phyloP scores from a whole-genome alignment of 2,329 filamentous ascomycete species.

The Rhinocladiella mackenziei region DNA sequence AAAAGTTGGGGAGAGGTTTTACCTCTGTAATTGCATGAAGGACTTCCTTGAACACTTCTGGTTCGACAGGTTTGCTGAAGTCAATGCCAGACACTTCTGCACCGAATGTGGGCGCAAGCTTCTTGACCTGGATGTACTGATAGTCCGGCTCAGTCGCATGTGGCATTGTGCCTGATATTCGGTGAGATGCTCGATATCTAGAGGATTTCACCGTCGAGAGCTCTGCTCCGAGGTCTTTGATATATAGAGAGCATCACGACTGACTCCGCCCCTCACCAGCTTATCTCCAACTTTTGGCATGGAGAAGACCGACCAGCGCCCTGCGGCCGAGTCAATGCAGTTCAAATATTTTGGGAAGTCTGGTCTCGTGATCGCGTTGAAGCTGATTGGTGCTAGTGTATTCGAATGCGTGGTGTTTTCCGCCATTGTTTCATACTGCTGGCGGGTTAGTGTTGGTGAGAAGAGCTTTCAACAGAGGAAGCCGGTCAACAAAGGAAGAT shows the following conservation, averaged over 20 bases:
- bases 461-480: neutral
- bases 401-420: too few species aligned
- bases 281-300: conserved; percentile 9
- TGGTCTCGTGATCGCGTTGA: too few species aligned
- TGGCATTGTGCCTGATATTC: conserved; percentile 2
- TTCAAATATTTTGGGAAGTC: too few species aligned
- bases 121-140: conserved; percentile 9
- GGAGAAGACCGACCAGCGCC: conserved; percentile 7
- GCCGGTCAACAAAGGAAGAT: neutral
- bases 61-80: conserved; percentile 4
- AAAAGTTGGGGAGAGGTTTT: neutral
- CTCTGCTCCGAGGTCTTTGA: neutral
- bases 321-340: neutral
- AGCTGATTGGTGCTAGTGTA: too few species aligned
- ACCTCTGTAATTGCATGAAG: neutral
- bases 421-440: too few species aligned
- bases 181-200: neutral
- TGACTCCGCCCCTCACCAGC: neutral
- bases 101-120: conserved; percentile 6
- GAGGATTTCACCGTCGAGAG: neutral
- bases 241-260: neutral
- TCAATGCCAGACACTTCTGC: conserved; percentile 7
- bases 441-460: too few species aligned
- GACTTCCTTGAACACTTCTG: conserved; percentile 3
- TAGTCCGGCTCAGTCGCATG: conserved; percentile 8